Base-by-base conservation (phyloP, 2,329 filamentous ascomycete species). In the Penicillium sp. region DNA sequence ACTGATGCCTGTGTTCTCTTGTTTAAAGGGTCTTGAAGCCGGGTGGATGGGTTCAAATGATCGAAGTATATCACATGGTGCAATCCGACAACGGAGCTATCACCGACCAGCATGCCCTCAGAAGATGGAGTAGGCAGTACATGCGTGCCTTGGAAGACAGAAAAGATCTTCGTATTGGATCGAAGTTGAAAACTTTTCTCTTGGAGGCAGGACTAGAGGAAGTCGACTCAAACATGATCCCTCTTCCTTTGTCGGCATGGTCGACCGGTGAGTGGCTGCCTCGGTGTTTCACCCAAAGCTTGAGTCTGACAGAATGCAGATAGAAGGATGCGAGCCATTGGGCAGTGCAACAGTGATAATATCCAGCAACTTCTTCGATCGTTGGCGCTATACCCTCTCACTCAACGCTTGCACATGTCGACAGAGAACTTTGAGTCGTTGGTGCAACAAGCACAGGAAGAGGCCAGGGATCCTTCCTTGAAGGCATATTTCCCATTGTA, bases 81-180 rank as follows among this genome's bases (percentile, higher is more conserved):
- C 93, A 96, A 72, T 96, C 91, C 0, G 87, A 93, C 65, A 96
- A 91, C 67, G 92, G 92, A 5, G 86, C 85, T n/a, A 77, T 95
- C 65, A 87, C 85, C 11, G 82, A 87, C 50, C 83, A 82, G 52
- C 84, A 90, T 70, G 88, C 86, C 2, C 78, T 92, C 51, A 72
- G 78, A 55, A 71, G 83, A 62, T 92, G 89, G 89, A 91, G 88
- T 48, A 81, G 80, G 52, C 78, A 79, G 54, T 90, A 90, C 69
- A 75, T 88, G 64, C 78, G 83, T 59, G 83, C 85, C 29, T 75
- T 89, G 68, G 82, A 87, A 57, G 83, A 81, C 19, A 76, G 80
- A 52, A 92, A 92, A 65, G 85, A 92, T 66, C 84, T 88, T 21
- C 81, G 88, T 54, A 83, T 85, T 31, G 84, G 87, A 11, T 76